phyloP scores from a whole-genome alignment of 2,329 filamentous ascomycete species.

The Cladosporium sp. region DNA sequence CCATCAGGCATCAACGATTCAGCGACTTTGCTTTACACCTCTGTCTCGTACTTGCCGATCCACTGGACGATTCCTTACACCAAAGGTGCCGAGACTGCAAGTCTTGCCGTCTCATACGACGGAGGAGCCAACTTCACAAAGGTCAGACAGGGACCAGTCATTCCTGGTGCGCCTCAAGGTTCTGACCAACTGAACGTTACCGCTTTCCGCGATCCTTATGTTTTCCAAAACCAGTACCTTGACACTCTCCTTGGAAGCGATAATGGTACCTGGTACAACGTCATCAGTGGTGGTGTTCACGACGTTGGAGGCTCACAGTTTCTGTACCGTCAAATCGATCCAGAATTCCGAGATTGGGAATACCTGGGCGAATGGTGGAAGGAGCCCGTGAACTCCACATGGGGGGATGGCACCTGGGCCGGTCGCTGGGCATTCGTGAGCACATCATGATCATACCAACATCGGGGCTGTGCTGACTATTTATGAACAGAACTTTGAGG shows the following conservation, averaged over 20 bases:
- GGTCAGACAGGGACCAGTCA: slow-evolving; percentile 35
- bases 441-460: background rate
- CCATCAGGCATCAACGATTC: slow-evolving; percentile 41
- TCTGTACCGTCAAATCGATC: slow-evolving; percentile 37
- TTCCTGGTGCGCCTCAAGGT: slow-evolving; percentile 37
- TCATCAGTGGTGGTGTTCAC: slow-evolving; percentile 36
- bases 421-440: slow-evolving; percentile 27
- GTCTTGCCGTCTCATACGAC: slow-evolving; percentile 31
- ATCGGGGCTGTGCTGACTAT: background rate
- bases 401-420: slow-evolving; percentile 22
- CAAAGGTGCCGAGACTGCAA: slow-evolving; percentile 45
- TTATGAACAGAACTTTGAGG: slow-evolving; percentile 40
- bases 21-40: slow-evolving; percentile 44
- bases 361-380: slow-evolving; percentile 39
- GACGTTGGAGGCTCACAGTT: slow-evolving; percentile 37
- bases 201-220: slow-evolving; percentile 42
- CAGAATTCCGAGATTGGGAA: slow-evolving; percentile 37
- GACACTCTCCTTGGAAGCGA: slow-evolving; percentile 33
- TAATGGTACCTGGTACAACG: slow-evolving; percentile 36
- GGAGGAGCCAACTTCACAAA: slow-evolving; percentile 40
- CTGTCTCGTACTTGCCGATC: slow-evolving; percentile 43
- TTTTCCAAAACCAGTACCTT: slow-evolving; percentile 37
- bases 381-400: slow-evolving; percentile 26
- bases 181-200: slow-evolving; percentile 35
- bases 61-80: slow-evolving; percentile 45